These are phyloP conservation scores for Euphorbia peplus DNA, from an alignment of 345 rosid species.

Conservation along the genomic window DNA sequence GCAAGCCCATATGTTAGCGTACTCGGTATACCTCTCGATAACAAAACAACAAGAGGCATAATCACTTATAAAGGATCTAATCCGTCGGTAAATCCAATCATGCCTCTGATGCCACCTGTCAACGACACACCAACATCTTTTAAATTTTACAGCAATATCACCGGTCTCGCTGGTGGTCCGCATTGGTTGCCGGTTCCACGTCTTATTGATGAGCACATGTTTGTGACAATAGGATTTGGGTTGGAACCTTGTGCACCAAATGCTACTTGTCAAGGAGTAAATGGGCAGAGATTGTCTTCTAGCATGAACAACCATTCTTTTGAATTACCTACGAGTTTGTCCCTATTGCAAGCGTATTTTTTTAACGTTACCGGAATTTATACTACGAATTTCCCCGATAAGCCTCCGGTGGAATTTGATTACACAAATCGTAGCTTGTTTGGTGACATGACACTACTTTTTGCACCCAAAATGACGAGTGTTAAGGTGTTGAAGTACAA, in stretches of 20 bases:
- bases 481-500: conserved; percentile 66
- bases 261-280: conserved; percentile 46
- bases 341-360: conserved; percentile 61
- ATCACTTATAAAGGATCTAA: conserved; percentile 34
- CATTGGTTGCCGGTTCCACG: conserved; percentile 65
- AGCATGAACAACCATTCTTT: conserved; percentile 81
- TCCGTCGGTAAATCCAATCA: conserved; percentile 25
- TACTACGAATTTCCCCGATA: conserved; percentile 60
- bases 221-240: conserved; percentile 55
- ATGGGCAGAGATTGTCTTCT: conserved; percentile 44
- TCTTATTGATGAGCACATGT: conserved; percentile 64
- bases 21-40: conserved; percentile 23
- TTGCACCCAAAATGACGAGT: conserved; percentile 55
- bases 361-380: conserved; percentile 51
- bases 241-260: conserved; percentile 45
- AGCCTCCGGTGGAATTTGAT: conserved; percentile 61
- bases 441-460: conserved; percentile 25
- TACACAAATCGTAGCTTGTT: conserved; percentile 47
- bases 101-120: conserved; percentile 66
- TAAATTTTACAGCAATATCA: conserved; percentile 54
- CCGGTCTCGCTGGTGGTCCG: conserved; percentile 41
- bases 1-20: conserved; percentile 62
- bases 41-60: conserved; percentile 68
- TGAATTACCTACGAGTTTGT: conserved; percentile 39
- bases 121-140: conserved; percentile 68